Base-by-base conservation (phyloP, 495 filamentous ascomycete species). In the Hypoxylon fuscum region DNA sequence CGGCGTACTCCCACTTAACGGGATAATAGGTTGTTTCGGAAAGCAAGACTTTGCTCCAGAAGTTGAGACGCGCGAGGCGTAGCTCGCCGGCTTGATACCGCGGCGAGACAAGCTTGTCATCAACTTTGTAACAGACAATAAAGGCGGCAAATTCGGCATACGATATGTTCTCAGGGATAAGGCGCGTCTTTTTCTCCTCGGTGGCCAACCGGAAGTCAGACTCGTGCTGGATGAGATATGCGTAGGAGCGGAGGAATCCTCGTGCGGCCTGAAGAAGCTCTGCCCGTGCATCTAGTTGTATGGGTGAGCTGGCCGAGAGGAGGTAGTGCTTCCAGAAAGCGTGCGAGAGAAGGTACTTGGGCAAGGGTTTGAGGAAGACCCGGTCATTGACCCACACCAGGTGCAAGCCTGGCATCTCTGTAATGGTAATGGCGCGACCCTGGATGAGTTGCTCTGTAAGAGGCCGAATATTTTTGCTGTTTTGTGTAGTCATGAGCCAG, bases 81-180 rank as follows among this genome's bases (percentile, higher is more conserved):
- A 82, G 55, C 59, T 81, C 77, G 32, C 80, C 80, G 40, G 76
- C 82, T 17, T 72, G 46, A 50, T 76, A 82, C 0, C 79, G 69
- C 3, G 59, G 55, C 9, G 48, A 49, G 3, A 78, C 72, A 0
- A 62, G n/a, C 0, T 50, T 11, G 18, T 75, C 76, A 25, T 52
- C 38, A 12, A 72, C 51, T 11, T 29, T 9, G 27, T 9, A 9
- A 29, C 4, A 9, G 27, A 9, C 27, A 9, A 29, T 29, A 29
- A 29, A 29, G 27, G 4, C 27, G 4, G 9, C 27, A 29, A 29
- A 29, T 29, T 9, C 5, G 27, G 4, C 27, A 29, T 29, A 29
- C 27, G 27, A 5, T 29, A 29, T 29, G 27, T 4, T 29, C 5
- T 29, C 27, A n/a, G n/a, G n/a, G n/a, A n/a, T n/a, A n/a, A n/a